Percentiles rank a stretch among this genome's conserved stretches.
phyloP scores from a whole-genome alignment of 208 protist genomes.

The Trichomonas tenax region DNA sequence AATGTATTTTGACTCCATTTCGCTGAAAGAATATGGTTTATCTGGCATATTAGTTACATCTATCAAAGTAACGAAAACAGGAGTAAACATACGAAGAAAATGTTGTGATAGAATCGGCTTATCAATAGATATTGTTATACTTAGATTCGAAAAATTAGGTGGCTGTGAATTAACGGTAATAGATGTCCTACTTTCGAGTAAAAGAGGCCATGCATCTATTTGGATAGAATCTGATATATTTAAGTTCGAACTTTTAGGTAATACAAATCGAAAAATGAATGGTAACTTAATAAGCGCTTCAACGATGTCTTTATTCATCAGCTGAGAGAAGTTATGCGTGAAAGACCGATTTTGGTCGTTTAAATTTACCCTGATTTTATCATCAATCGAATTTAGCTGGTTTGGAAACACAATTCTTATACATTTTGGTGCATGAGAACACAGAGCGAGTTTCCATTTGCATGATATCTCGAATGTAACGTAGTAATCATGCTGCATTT shows the following conservation, averaged over 20 bases:
- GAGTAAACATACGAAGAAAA: background rate
- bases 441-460: background rate
- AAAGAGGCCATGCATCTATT: background rate
- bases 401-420: background rate
- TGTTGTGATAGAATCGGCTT: background rate
- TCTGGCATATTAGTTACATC: background rate
- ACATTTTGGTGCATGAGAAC: background rate
- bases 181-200: background rate
- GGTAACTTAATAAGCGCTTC: background rate
- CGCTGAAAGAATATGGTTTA: background rate
- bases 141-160: background rate
- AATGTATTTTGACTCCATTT: background rate
- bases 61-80: background rate
- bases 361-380: background rate
- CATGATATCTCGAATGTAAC: background rate
- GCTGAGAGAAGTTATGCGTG: background rate
- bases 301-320: background rate
- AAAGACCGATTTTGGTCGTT: background rate
- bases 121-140: background rate
- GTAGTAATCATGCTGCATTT: background rate
- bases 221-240: background rate
- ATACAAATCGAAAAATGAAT: background rate
- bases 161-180: background rate
- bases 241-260: background rate
- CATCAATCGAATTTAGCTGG: background rate